Evolutionary conservation across 192 early-diverging fungal genomes (phyloP), one percentile per base, ranked within the genome.

Genomic region (Podila epigama): DNA sequence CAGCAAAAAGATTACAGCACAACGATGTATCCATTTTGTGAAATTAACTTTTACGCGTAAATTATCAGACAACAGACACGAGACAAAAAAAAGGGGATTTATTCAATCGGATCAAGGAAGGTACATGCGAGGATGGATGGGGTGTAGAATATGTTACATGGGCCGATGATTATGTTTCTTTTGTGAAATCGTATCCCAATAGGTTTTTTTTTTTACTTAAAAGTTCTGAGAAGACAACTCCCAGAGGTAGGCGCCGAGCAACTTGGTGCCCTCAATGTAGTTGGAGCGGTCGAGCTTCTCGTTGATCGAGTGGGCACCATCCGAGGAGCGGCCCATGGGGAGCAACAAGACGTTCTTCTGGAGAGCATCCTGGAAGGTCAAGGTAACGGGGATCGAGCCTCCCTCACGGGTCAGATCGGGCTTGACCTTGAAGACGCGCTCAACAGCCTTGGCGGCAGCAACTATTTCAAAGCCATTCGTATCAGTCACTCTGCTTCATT

Each of bases 351-450:
- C 94, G 70, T 90, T 95, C 85, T 92, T 92, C 59, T 92, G 81
- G 22, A 99, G 83, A 39, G 93, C 92, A 72, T 99, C 96, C 87
- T 99, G 95, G 88, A 99, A 99, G 7, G 94, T 96, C 60, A 99
- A 85, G 10, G 97, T 99, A 15, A 99, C 96, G 25, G 97, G 97
- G 72, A 99, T 99, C 32, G 93, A 95, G 9, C 97, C 97, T 61
- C 96, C 97, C 87, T 99, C 97, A 75, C 97, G 92, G 28, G 96
- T 99, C 77, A 94, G 85, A 72, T 99, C 97, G 58, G 97, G 97
- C 82, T 89, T 94, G 66, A 92, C 91, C 53, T 90, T 88, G 79
- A 91, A 97, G n/a, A 98, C 92, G 44, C 81, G 92, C 86, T 98
- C 93, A 61, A 93, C 90, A 66, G 97, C 97, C n/a, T 88, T 88